Conservation (phyloP, 148 eudicot species). For the Heliosperma pusillum region DNA sequence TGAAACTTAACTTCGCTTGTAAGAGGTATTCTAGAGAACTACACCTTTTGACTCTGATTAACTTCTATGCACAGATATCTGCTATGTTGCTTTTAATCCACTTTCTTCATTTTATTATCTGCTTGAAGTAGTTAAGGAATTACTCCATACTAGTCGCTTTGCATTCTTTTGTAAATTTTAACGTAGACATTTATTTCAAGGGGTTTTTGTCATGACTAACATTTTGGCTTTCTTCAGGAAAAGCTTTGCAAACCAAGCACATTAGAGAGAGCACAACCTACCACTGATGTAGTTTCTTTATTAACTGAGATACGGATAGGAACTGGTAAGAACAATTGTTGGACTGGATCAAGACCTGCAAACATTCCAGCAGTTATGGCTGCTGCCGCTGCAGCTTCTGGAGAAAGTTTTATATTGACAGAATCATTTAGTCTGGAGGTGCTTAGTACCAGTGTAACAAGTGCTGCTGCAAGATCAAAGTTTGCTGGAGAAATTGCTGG, state of each 20-base stretch:
- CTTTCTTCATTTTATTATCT: not conserved
- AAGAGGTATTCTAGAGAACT: not conserved
- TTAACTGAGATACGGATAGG: constrained; percentile 94
- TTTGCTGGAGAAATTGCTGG: constrained; percentile 99
- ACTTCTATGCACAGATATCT: not conserved
- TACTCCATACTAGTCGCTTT: not conserved
- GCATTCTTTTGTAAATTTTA: not conserved
- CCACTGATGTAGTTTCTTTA: constrained; percentile 90
- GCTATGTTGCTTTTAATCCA: not conserved
- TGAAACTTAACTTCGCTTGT: not conserved
- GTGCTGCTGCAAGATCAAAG: constrained; percentile 89
- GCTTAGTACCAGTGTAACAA: constrained; percentile 87
- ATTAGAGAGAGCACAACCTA: constrained; percentile 79
- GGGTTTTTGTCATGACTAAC: not conserved
- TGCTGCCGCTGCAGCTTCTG: constrained; percentile 98
- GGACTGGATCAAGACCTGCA: constrained; percentile 83
- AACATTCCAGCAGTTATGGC: constrained; percentile 99
- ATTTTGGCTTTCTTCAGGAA: constrained; percentile 50
- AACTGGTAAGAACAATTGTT: constrained; percentile 84
- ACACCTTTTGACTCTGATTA: not conserved
- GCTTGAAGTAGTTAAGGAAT: not conserved
- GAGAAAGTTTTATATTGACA: constrained; percentile 69
- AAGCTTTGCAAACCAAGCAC: constrained; percentile 85
- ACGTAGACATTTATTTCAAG: not conserved
- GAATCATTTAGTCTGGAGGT: constrained; percentile 96